Conservation (phyloP, 805 yeast genomes). For the Myxozyma melibiosi region DNA sequence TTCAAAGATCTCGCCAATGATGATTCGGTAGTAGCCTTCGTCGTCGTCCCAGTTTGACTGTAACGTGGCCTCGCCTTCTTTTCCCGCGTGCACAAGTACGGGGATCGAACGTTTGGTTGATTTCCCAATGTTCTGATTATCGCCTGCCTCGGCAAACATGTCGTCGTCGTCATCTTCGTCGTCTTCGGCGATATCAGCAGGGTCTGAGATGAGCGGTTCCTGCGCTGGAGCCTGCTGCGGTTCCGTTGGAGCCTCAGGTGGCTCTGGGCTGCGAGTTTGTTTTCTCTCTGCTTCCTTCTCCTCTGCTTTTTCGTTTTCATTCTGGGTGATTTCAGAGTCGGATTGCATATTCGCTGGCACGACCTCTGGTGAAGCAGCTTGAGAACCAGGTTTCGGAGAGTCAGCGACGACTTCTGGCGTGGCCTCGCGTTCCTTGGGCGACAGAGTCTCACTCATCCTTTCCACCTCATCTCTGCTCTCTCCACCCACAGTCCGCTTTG, state of each 20-base stretch:
- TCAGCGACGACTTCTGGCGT: background rate
- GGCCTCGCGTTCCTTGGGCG: background rate
- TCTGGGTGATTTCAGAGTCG: background rate
- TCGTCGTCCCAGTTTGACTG: slow-evolving; percentile 43
- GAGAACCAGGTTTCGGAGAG: background rate
- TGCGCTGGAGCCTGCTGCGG: background rate
- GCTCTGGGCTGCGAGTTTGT: background rate
- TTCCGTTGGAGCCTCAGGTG: background rate
- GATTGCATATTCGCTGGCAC: no score
- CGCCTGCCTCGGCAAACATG: slow-evolving; percentile 35
- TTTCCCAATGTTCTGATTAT: slow-evolving; percentile 8
- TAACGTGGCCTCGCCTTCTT: slow-evolving; percentile 31
- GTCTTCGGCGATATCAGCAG: slow-evolving; percentile 25
- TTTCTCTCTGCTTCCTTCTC: background rate
- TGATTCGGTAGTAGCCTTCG: slow-evolving; percentile 42
- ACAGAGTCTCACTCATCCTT: background rate
- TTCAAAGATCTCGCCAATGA: slow-evolving; percentile 42
- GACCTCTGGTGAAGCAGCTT: no score
- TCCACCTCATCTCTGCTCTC: background rate
- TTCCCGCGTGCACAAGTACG: slow-evolving; percentile 4
- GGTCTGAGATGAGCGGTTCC: background rate
- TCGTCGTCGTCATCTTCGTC: slow-evolving; percentile 35
- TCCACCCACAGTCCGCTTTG: no score
- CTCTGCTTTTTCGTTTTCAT: background rate
- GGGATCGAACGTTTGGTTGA: slow-evolving; percentile 11